Evolutionary conservation across 1,284 basidiomycete genomes (phyloP).

Genomic region (Ceratobasidium theobromae): DNA sequence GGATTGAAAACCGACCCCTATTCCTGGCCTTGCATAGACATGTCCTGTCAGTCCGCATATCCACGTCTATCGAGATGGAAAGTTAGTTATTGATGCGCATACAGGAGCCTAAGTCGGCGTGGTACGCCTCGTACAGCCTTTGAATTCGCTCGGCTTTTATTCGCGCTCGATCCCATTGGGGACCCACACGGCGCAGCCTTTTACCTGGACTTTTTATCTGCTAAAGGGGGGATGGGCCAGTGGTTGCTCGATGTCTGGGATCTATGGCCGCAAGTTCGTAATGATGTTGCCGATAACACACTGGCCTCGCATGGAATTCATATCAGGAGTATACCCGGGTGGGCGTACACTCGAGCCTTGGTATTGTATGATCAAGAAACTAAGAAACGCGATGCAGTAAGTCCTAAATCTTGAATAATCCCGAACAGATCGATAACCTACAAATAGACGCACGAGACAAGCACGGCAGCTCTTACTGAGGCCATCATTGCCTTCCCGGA

Average conservation of each 20-base stretch:
- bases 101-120: slow-evolving; percentile 77
- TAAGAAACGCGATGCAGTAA: slow-evolving; percentile 51
- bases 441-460: slow-evolving; percentile 53
- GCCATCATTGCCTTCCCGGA: slow-evolving; percentile 79
- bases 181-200: slow-evolving; percentile 84
- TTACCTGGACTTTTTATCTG: slow-evolving; percentile 82
- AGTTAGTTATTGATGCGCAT: slow-evolving; percentile 32
- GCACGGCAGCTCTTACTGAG: slow-evolving; percentile 65
- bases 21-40: slow-evolving; percentile 79
- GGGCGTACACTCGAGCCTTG: slow-evolving; percentile 76
- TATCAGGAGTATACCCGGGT: slow-evolving; percentile 71
- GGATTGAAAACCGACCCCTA: slow-evolving; percentile 82
- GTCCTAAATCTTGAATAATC: slow-evolving; percentile 35
- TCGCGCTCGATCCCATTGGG: slow-evolving; percentile 75
- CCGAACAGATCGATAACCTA: neutral
- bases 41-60: slow-evolving; percentile 22
- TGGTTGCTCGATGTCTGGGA: slow-evolving; percentile 77
- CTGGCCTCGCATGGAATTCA: slow-evolving; percentile 48
- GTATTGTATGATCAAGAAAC: slow-evolving; percentile 64
- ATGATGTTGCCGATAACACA: slow-evolving; percentile 37
- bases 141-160: slow-evolving; percentile 81
- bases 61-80: slow-evolving; percentile 9
- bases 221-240: slow-evolving; percentile 73
- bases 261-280: slow-evolving; percentile 43
- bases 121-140: slow-evolving; percentile 87